phyloP scores from a whole-genome alignment of 1,284 basidiomycete genomes.

The Irpex sp. region DNA sequence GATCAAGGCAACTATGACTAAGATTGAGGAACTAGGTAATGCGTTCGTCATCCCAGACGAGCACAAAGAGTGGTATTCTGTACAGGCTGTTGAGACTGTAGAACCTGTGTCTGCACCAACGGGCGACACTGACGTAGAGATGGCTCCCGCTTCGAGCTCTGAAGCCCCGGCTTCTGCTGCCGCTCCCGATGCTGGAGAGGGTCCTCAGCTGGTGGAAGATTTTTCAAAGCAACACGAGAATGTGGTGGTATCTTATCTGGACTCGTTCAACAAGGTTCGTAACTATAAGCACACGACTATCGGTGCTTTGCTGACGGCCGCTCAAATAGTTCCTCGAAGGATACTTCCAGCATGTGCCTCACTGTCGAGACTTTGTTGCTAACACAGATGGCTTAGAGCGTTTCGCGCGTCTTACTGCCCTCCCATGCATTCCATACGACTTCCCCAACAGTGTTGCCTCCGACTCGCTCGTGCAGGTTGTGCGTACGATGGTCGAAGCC shows the following conservation, averaged over 20 bases:
- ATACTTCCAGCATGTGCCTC: slow-evolving; percentile 86
- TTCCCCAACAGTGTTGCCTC: slow-evolving; percentile 81
- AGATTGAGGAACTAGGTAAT: slow-evolving; percentile 72
- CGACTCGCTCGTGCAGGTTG: slow-evolving; percentile 83
- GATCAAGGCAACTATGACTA: slow-evolving; percentile 64
- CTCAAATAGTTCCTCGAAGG: slow-evolving; percentile 80
- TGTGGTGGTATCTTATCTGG: slow-evolving; percentile 70
- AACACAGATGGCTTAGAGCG: slow-evolving; percentile 73
- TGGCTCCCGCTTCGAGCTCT: slow-evolving; percentile 36
- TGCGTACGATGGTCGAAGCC: slow-evolving; percentile 87
- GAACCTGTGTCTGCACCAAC: slow-evolving; percentile 14
- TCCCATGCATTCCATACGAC: slow-evolving; percentile 89
- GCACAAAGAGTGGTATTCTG: slow-evolving; percentile 62
- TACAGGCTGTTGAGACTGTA: slow-evolving; percentile 36
- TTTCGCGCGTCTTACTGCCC: slow-evolving; percentile 73
- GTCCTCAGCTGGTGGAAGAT: slow-evolving; percentile 31
- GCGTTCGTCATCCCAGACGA: slow-evolving; percentile 53
- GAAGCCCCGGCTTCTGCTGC: background rate
- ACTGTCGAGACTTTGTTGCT: slow-evolving; percentile 88
- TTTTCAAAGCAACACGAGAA: slow-evolving; percentile 63
- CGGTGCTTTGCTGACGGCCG: background rate
- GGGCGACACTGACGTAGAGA: slow-evolving; percentile 33
- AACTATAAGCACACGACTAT: background rate
- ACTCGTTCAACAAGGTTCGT: slow-evolving; percentile 69
- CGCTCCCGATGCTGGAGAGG: slow-evolving; percentile 4